Conservation (phyloP, 352 stramenopile species). For the Phytopythium mirpurense region DNA sequence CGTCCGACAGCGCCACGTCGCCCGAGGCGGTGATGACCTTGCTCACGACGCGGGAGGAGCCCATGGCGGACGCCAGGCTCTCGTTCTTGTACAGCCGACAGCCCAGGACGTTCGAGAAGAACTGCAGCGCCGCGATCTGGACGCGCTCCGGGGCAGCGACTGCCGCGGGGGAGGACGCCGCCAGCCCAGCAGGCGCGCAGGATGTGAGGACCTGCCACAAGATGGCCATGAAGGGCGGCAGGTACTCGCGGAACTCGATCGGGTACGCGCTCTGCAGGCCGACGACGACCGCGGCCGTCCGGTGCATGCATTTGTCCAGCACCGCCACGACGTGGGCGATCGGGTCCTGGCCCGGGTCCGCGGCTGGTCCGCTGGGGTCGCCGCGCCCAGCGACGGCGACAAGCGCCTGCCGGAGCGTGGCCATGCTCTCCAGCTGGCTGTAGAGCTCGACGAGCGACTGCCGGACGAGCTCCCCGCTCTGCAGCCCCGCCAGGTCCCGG, state of each 20-base stretch:
- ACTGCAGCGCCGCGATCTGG: slow-evolving; percentile 75
- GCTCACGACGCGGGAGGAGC: slow-evolving; percentile 35
- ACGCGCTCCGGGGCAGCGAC: slow-evolving; percentile 25
- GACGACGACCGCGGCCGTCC: slow-evolving; percentile 59
- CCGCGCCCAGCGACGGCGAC: slow-evolving; percentile 1
- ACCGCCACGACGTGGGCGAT: slow-evolving; percentile 6
- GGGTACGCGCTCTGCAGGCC: slow-evolving; percentile 73
- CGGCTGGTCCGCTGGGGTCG: neutral
- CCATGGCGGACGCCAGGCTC: slow-evolving; percentile 35
- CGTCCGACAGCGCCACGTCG: slow-evolving; percentile 66
- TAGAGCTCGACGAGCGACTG: slow-evolving; percentile 64
- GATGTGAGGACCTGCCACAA: slow-evolving; percentile 57
- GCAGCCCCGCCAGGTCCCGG: slow-evolving; percentile 43
- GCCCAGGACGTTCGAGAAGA: slow-evolving; percentile 78
- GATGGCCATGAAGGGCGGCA: slow-evolving; percentile 54
- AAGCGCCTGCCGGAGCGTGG: slow-evolving; percentile 37
- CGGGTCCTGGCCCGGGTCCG: slow-evolving; percentile 9
- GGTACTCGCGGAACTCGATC: slow-evolving; percentile 80
- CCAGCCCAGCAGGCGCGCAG: slow-evolving; percentile 7
- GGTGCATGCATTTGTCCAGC: slow-evolving; percentile 68
- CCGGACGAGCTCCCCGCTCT: slow-evolving; percentile 52
- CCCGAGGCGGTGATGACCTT: slow-evolving; percentile 81
- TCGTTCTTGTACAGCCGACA: slow-evolving; percentile 79
- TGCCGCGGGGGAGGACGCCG: neutral
- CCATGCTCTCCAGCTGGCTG: slow-evolving; percentile 57